Conservation (phyloP, 2,329 filamentous ascomycete genomes). For the Xylariaceae sp. region DNA sequence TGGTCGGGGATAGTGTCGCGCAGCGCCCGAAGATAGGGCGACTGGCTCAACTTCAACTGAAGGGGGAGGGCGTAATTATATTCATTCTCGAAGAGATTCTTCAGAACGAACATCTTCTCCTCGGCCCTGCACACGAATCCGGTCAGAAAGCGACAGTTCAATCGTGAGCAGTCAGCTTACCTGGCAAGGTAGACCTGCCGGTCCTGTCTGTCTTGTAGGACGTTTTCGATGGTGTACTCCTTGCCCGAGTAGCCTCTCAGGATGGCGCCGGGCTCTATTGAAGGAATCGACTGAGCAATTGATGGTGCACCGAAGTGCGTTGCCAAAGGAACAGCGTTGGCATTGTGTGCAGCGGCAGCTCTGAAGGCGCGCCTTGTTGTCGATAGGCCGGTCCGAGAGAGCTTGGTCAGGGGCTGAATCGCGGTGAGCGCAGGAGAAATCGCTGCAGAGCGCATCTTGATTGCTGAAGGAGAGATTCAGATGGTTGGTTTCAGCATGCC, state of each 20-base stretch:
- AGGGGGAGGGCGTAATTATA: slow-evolving; percentile 30
- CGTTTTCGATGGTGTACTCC: slow-evolving; percentile 29
- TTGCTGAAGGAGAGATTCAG: no score
- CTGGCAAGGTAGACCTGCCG: slow-evolving; percentile 31
- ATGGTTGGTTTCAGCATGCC: no score
- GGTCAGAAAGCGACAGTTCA: neutral
- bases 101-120: slow-evolving; percentile 30
- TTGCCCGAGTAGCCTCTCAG: slow-evolving; percentile 27
- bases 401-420: slow-evolving; percentile 20
- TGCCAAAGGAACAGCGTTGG: slow-evolving; percentile 21
- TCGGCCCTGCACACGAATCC: slow-evolving; percentile 17
- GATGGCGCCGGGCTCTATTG: slow-evolving; percentile 24
- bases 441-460: slow-evolving; percentile 22
- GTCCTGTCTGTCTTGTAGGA: slow-evolving; percentile 30
- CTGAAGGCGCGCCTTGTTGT: slow-evolving; percentile 17
- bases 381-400: slow-evolving; percentile 20
- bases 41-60: slow-evolving; percentile 26
- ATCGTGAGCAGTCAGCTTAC: slow-evolving; percentile 13
- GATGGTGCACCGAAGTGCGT: slow-evolving; percentile 2
- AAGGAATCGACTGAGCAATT: slow-evolving; percentile 3
- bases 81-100: slow-evolving; percentile 29
- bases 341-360: slow-evolving; percentile 19
- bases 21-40: slow-evolving; percentile 33
- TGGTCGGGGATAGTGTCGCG: slow-evolving; percentile 39
- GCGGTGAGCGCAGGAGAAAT: slow-evolving; percentile 22